phyloP scores from a whole-genome alignment of 2,329 filamentous ascomycete genomes.

The Sclerotinia minor region DNA sequence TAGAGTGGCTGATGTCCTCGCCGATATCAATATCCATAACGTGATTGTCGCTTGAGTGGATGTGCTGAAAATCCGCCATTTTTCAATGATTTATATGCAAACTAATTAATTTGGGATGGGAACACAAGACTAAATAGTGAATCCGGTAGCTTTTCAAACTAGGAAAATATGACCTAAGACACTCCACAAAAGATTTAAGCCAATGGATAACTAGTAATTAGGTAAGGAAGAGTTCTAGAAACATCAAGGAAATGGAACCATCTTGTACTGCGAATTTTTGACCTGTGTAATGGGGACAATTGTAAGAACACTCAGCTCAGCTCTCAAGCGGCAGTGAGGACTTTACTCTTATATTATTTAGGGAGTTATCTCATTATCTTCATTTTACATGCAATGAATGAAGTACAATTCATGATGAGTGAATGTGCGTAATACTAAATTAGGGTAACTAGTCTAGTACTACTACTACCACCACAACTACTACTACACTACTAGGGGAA shows the following conservation, averaged over 20 bases:
- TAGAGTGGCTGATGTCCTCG: neutral
- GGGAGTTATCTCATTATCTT: neutral
- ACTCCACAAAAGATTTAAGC: neutral
- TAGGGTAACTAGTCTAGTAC: no score
- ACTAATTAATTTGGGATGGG: neutral
- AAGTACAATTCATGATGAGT: neutral
- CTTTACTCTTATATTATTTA: neutral
- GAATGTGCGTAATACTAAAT: neutral
- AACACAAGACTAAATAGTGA: neutral
- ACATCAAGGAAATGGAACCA: neutral
- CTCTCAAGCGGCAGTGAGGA: neutral
- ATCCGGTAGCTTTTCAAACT: neutral
- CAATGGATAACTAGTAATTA: neutral
- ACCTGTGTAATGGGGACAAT: neutral
- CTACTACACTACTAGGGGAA: no score
- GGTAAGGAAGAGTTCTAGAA: no score
- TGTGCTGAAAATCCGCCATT: neutral
- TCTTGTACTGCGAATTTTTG: neutral
- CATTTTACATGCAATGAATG: neutral
- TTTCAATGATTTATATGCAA: neutral
- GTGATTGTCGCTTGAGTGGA: neutral
- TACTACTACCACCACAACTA: no score
- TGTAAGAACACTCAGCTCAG: neutral
- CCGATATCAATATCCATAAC: neutral
- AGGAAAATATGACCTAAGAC: neutral